Conservation (phyloP, 768 basidiomycete species). For the Pleurotus salmoneostramineus region DNA sequence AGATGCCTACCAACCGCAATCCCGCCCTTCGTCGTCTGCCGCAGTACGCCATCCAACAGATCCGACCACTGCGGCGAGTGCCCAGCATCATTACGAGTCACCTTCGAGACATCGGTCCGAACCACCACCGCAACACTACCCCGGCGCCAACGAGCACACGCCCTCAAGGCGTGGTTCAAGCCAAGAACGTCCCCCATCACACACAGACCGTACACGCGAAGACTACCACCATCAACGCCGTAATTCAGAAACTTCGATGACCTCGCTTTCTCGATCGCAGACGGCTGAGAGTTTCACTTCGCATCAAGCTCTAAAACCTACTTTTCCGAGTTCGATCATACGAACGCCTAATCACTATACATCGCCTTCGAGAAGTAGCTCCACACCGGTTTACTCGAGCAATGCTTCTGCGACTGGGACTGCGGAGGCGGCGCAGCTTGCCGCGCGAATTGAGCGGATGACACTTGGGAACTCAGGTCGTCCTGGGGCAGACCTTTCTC, state of each 20-base stretch:
- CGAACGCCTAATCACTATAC: slow-evolving; percentile 64
- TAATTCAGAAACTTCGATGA: background rate
- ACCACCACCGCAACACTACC: background rate
- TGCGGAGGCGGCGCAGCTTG: slow-evolving; percentile 20
- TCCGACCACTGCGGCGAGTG: background rate
- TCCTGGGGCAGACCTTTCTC: slow-evolving; percentile 17
- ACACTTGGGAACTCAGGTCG: background rate
- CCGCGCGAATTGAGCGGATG: slow-evolving; percentile 23
- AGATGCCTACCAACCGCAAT: background rate
- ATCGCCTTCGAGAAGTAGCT: slow-evolving; percentile 17
- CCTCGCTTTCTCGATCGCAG: background rate
- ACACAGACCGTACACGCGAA: background rate
- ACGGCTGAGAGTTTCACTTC: slow-evolving; percentile 43
- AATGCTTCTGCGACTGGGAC: slow-evolving; percentile 14
- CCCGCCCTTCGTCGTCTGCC: background rate
- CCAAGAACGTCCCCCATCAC: slow-evolving; percentile 1
- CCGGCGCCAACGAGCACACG: background rate
- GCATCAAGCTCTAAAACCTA: slow-evolving; percentile 52
- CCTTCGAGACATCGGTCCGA: background rate
- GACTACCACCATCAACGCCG: slow-evolving; percentile 3
- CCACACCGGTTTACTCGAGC: slow-evolving; percentile 14
- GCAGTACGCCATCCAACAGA: slow-evolving; percentile 7
- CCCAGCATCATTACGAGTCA: background rate
- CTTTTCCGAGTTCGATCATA: slow-evolving; percentile 66
- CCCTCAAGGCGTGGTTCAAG: background rate